Conservation (phyloP, 805 yeast genomes). For the Cyberlindnera petersonii region DNA sequence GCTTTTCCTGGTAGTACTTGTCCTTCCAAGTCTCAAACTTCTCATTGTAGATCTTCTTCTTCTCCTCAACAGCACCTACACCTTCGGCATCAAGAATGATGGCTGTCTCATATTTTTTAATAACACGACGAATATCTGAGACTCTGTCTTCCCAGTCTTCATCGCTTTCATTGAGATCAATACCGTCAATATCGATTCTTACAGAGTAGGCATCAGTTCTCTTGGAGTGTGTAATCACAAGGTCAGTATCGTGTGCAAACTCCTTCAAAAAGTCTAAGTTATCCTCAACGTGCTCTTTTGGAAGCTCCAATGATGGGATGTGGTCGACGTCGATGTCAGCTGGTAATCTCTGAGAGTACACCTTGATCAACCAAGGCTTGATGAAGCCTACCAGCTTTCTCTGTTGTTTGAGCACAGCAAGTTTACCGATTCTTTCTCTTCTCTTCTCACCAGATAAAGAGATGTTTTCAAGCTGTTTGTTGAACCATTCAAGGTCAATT, state of each 20-base stretch:
- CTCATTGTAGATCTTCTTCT: constrained; percentile 61
- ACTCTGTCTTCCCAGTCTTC: constrained; percentile 59
- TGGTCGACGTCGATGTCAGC: constrained; percentile 28
- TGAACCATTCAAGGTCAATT: constrained; percentile 88
- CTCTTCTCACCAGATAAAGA: constrained; percentile 68
- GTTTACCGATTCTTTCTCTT: constrained; percentile 61
- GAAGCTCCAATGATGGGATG: constrained; percentile 44
- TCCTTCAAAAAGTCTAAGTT: constrained; percentile 59
- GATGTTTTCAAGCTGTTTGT: constrained; percentile 74
- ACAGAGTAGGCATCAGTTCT: constrained; percentile 53
- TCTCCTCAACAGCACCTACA: constrained; percentile 43
- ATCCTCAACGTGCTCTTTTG: constrained; percentile 34
- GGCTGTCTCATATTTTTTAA: constrained; percentile 65
- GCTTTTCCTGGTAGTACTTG: constrained; percentile 76
- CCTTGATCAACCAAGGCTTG: constrained; percentile 44
- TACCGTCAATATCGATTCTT: constrained; percentile 69
- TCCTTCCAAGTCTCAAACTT: constrained; percentile 83
- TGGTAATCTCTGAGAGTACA: constrained; percentile 29
- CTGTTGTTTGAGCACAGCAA: constrained; percentile 66
- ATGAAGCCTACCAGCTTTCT: constrained; percentile 60
- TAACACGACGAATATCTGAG: constrained; percentile 44
- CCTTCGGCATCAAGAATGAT: constrained; percentile 52
- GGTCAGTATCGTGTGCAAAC: constrained; percentile 63
- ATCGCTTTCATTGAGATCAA: constrained; percentile 60
- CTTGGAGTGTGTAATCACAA: constrained; percentile 61